Base-by-base conservation (phyloP, 148 eudicot species). In the Tetragonia tetragonoides region DNA sequence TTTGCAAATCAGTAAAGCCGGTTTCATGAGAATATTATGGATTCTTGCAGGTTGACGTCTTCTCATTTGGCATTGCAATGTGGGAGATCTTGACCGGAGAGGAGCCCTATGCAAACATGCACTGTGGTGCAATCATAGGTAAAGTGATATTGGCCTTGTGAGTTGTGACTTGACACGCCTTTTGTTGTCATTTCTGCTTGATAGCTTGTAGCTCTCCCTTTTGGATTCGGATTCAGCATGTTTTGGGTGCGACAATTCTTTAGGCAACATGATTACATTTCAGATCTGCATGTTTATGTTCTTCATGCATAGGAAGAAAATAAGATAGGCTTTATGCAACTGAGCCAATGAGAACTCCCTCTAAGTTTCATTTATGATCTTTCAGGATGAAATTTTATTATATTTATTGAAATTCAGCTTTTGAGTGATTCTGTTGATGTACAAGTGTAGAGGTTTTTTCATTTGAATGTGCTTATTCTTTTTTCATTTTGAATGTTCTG, bases 71-170 rank as follows among this genome's bases (percentile, higher is more conserved):
- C 81, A 93, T 93, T 53, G 82, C 92, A 57, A 80, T 91, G 95
- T 94, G 98, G 98, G 98, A 94, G 87, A 92, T 94, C 71, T 77
- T 94, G 80, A 94, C 98, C 20, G 98, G 90, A 12, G 94, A 94
- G 75, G 98, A 94, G 83, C 98, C 98, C 46, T 94, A 94, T 77
- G 92, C 90, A 75, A 92, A 92, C 72, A 94, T 94, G 98, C 98
- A 94, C 77, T 94, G 97, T 77, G 98, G 98, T 66, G 89, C 97
- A 75, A 94, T 94, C 84, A 94, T 95, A 83, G 99, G 99, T 93
- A 90, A 81, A 39, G 61, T 21, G 47, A 44, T 68, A 16, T 23
- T 5, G 49, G 10, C 12, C 12, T 7, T 28, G 18, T 21, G 54
- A 46, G 21, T 67, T 34, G 14, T 28, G 7, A 67, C 9, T 18